Conservation (phyloP, 345 rosid species). For the Kandelia obovata region DNA sequence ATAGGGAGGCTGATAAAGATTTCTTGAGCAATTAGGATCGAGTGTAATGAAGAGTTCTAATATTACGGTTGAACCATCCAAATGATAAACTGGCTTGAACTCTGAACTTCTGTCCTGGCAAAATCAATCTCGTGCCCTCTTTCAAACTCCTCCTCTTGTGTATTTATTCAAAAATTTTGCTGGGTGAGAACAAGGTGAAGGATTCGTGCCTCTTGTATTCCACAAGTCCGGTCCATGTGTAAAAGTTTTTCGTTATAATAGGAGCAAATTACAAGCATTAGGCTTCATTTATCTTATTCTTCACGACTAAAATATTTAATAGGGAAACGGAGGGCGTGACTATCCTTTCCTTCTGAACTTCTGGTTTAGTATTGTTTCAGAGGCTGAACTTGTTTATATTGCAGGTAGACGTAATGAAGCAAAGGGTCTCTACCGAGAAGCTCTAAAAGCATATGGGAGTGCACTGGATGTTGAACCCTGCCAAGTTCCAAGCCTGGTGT, state of each 20-base stretch:
- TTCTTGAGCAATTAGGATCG: neutral
- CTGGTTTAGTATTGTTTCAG: neutral
- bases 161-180: neutral
- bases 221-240: neutral
- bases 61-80: neutral
- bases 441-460: slow-evolving; percentile 40
- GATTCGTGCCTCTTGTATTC: neutral
- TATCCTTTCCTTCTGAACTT: neutral
- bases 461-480: slow-evolving; percentile 51
- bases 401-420: slow-evolving; percentile 46
- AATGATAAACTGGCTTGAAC: neutral
- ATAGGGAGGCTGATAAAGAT: neutral
- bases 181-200: neutral
- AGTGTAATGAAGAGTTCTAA: neutral
- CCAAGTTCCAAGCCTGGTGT: slow-evolving; percentile 58
- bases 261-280: neutral
- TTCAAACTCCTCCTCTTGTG: neutral
- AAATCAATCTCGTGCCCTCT: neutral
- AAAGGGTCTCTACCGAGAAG: slow-evolving; percentile 46
- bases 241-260: neutral
- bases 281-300: neutral
- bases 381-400: neutral
- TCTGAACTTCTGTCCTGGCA: neutral
- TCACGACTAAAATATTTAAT: neutral
- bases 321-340: neutral